Conservation (phyloP, 2,329 filamentous ascomycete genomes). For the Leptoxyphium fumago region DNA sequence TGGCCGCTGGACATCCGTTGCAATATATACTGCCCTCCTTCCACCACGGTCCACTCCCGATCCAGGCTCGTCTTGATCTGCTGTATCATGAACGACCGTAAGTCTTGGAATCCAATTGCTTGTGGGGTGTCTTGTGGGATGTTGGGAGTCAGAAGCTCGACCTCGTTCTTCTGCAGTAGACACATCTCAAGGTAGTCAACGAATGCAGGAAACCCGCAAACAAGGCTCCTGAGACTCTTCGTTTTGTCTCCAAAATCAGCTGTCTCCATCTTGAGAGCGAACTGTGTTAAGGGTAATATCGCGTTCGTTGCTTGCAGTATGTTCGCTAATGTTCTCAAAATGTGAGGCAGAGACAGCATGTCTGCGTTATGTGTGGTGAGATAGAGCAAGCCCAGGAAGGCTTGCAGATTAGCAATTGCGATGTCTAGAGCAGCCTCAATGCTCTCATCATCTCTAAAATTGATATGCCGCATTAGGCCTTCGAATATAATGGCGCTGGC, state of each 20-base stretch:
- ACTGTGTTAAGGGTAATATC: background rate
- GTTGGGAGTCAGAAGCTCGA: background rate
- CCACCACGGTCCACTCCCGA: slow-evolving; percentile 31
- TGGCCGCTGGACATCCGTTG: slow-evolving; percentile 20
- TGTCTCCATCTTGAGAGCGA: background rate
- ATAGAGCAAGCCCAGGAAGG: slow-evolving; percentile 6
- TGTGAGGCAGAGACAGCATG: slow-evolving; percentile 6
- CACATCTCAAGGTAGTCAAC: slow-evolving; percentile 1
- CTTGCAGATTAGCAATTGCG: slow-evolving; percentile 5
- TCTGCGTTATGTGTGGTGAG: slow-evolving; percentile 2
- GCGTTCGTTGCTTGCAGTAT: slow-evolving; percentile 1
- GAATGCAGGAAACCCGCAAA: slow-evolving; percentile 1
- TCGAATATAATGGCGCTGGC: slow-evolving; percentile 29
- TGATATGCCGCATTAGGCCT: slow-evolving; percentile 31
- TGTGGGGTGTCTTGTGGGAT: background rate
- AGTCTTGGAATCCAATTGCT: slow-evolving; percentile 5
- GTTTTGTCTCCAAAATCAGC: no score
- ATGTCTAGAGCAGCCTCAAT: slow-evolving; percentile 16
- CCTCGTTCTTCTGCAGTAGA: background rate
- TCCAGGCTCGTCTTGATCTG: slow-evolving; percentile 30
- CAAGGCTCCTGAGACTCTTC: background rate
- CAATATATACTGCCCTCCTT: slow-evolving; percentile 31
- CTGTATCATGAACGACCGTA: slow-evolving; percentile 15
- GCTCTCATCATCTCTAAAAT: slow-evolving; percentile 26
- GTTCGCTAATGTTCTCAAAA: slow-evolving; percentile 3